These are phyloP conservation scores for Salix viminalis DNA, from an alignment of 345 rosid genomes.

Conservation along the genomic window DNA sequence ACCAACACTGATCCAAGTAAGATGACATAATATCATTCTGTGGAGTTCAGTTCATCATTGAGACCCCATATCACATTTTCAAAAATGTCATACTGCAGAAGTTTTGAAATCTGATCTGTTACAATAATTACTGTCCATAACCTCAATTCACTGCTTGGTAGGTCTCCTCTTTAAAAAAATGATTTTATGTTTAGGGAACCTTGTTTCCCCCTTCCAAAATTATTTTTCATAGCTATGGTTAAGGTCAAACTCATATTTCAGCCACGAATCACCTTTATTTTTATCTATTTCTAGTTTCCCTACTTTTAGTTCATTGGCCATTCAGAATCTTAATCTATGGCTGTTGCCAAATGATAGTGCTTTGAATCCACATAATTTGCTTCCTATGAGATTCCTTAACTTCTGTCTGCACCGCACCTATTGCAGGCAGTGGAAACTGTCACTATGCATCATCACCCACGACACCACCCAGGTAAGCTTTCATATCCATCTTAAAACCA, in stretches of 20 bases:
- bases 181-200: neutral
- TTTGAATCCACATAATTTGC: neutral
- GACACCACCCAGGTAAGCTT: slow-evolving; percentile 34
- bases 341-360: too few relatives aligned
- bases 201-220: neutral
- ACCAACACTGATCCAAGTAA: slow-evolving; percentile 88
- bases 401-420: slow-evolving; percentile 10
- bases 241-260: neutral
- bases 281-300: neutral
- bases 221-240: neutral
- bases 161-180: neutral
- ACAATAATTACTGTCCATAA: neutral
- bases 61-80: neutral
- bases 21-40: slow-evolving; percentile 2
- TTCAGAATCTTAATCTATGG: neutral
- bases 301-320: neutral
- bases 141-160: neutral
- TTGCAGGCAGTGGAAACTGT: slow-evolving; percentile 82
- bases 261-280: neutral
- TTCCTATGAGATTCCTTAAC: neutral
- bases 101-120: neutral
- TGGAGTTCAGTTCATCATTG: neutral
- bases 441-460: slow-evolving; percentile 50
- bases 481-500: slow-evolving; percentile 2
- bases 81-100: neutral